These are phyloP conservation scores for Trichoderma asperellum DNA, from an alignment of 2,329 filamentous ascomycete species.

Conservation along the genomic window DNA sequence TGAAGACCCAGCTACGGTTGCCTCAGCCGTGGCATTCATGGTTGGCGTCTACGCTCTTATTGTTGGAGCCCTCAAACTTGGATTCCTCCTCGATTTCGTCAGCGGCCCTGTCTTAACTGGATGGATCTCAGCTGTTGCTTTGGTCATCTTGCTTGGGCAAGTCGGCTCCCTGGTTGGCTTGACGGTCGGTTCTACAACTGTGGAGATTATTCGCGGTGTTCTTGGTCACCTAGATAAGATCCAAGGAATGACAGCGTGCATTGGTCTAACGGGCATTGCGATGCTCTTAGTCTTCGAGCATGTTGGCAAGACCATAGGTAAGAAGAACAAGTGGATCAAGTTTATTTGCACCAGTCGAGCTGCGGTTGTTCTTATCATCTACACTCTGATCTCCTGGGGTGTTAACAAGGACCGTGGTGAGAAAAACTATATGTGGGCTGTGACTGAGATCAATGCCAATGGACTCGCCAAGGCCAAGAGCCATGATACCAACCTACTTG, in stretches of 20 bases:
- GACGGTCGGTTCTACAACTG: slow-evolving; percentile 55
- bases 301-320: slow-evolving; percentile 62
- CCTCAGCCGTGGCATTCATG: slow-evolving; percentile 64
- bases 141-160: slow-evolving; percentile 69
- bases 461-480: slow-evolving; percentile 56
- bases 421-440: slow-evolving; percentile 55
- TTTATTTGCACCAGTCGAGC: slow-evolving; percentile 63
- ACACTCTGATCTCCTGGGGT: slow-evolving; percentile 65
- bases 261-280: slow-evolving; percentile 62
- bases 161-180: slow-evolving; percentile 64
- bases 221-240: slow-evolving; percentile 60
- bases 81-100: slow-evolving; percentile 68
- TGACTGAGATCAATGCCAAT: slow-evolving; percentile 60
- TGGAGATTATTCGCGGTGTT: slow-evolving; percentile 62
- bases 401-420: slow-evolving; percentile 59
- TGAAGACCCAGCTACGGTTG: slow-evolving; percentile 59
- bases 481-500: slow-evolving; percentile 53
- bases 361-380: slow-evolving; percentile 63
- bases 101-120: slow-evolving; percentile 66
- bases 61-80: slow-evolving; percentile 64
- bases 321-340: slow-evolving; percentile 60
- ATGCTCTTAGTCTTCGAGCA: slow-evolving; percentile 61
- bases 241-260: slow-evolving; percentile 60
- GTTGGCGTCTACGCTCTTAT: slow-evolving; percentile 64
- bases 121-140: slow-evolving; percentile 68